These are phyloP conservation scores for Corylus heterophylla DNA, from an alignment of 306 rosid species.

Conservation along the genomic window DNA sequence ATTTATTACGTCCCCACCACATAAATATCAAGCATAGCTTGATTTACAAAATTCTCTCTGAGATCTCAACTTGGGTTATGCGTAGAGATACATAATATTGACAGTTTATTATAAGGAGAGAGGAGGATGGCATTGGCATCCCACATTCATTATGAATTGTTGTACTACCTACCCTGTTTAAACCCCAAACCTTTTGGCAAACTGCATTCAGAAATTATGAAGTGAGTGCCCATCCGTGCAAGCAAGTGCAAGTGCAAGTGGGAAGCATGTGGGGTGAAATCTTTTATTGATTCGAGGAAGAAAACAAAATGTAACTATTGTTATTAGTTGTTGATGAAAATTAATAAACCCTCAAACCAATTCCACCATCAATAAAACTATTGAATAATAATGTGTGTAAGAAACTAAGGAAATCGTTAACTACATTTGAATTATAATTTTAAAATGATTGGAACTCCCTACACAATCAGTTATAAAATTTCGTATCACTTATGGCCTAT, in stretches of 20 bases:
- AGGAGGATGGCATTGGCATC: neutral
- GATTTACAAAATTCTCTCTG: slow-evolving; percentile 25
- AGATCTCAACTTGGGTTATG: slow-evolving; percentile 49
- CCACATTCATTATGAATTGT: neutral
- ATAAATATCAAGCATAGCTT: slow-evolving; percentile 23
- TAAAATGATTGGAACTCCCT: too few species aligned
- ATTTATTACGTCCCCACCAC: slow-evolving; percentile 20
- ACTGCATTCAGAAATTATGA: neutral
- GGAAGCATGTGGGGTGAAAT: neutral
- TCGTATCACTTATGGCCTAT: too few species aligned
- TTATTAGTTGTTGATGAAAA: too few species aligned
- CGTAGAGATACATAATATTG: slow-evolving; percentile 28
- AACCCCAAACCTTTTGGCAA: slow-evolving; percentile 7
- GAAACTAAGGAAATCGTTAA: too few species aligned
- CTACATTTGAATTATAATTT: too few species aligned
- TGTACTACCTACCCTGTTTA: slow-evolving; percentile 27
- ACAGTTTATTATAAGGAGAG: slow-evolving; percentile 27
- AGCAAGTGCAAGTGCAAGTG: neutral
- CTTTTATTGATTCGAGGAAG: too few species aligned
- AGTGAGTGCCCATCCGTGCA: slow-evolving; percentile 17
- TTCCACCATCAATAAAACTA: too few species aligned
- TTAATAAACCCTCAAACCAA: neutral
- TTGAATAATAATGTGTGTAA: too few species aligned
- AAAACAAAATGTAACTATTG: too few species aligned
- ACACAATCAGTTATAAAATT: too few species aligned